Evolutionary conservation across 2,329 filamentous ascomycete genomes (phyloP).

Genomic region (Exophiala oligosperma): DNA sequence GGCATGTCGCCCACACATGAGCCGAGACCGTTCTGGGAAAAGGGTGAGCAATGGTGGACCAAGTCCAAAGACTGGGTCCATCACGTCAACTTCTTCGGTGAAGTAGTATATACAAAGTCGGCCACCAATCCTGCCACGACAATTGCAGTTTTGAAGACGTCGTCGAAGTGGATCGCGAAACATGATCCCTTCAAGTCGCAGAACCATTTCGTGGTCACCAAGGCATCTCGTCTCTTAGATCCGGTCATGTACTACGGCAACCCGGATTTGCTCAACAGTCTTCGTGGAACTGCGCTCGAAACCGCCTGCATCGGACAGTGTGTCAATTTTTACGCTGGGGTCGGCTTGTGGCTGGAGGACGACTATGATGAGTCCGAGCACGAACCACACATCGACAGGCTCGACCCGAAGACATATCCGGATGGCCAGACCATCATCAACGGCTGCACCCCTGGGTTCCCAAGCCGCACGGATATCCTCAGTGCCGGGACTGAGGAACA

Average conservation of each 20-base stretch:
- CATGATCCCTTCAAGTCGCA: slow-evolving; percentile 6
- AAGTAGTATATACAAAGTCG: slow-evolving; percentile 12
- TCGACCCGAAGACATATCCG: neutral
- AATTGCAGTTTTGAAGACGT: slow-evolving; percentile 18
- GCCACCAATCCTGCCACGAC: slow-evolving; percentile 16
- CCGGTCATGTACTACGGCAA: slow-evolving; percentile 16
- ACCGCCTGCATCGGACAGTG: slow-evolving; percentile 14
- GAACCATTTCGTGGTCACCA: slow-evolving; percentile 5
- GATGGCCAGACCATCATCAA: slow-evolving; percentile 13
- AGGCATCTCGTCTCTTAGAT: slow-evolving; percentile 15
- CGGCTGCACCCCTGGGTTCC: slow-evolving; percentile 11
- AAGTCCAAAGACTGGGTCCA: slow-evolving; percentile 13
- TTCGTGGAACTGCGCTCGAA: slow-evolving; percentile 15
- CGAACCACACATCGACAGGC: slow-evolving; percentile 2
- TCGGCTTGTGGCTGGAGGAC: slow-evolving; percentile 13
- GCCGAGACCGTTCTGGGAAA: too few relatives aligned
- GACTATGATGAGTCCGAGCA: slow-evolving; percentile 7
- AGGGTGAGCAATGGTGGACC: too few relatives aligned
- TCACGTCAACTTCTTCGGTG: slow-evolving; percentile 20
- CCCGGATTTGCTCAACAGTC: slow-evolving; percentile 3
- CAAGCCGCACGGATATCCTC: slow-evolving; percentile 6
- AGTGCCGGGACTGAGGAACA: slow-evolving; percentile 12
- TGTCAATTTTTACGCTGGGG: slow-evolving; percentile 9
- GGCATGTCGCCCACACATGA: too few relatives aligned
- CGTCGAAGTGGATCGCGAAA: slow-evolving; percentile 9